phyloP scores from a whole-genome alignment of 306 rosid genomes.

The Lathyrus sativus region DNA sequence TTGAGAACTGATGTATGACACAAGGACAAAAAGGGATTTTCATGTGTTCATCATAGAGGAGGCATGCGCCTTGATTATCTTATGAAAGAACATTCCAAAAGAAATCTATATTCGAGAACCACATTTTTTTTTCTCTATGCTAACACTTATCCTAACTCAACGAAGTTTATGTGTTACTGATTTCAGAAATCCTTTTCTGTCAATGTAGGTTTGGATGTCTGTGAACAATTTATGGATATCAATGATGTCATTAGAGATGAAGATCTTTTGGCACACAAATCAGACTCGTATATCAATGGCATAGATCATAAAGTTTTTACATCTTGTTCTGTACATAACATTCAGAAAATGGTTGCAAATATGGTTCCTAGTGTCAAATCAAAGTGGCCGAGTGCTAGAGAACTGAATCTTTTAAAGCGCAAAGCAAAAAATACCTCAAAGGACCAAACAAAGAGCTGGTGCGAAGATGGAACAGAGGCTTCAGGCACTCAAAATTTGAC shows the following conservation, averaged over 20 bases:
- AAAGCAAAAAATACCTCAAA: slow-evolving; percentile 88
- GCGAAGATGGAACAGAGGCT: slow-evolving; percentile 80
- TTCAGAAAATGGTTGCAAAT: slow-evolving; percentile 82
- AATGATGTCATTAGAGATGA: slow-evolving; percentile 96
- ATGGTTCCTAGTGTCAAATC: slow-evolving; percentile 90
- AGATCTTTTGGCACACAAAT: slow-evolving; percentile 75
- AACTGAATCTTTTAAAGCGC: slow-evolving; percentile 85
- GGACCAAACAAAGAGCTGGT: slow-evolving; percentile 83
- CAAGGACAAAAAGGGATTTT: neutral
- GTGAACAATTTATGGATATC: slow-evolving; percentile 96
- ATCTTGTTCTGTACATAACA: slow-evolving; percentile 68
- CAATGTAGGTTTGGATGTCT: slow-evolving; percentile 81
- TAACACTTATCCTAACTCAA: neutral
- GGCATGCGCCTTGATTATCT: neutral
- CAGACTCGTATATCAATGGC: slow-evolving; percentile 62
- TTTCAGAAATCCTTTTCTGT: slow-evolving; percentile 35
- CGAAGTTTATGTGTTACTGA: slow-evolving; percentile 27
- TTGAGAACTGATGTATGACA: neutral
- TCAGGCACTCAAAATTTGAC: slow-evolving; percentile 55
- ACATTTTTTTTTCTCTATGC: neutral
- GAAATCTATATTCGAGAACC: neutral
- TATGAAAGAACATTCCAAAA: neutral
- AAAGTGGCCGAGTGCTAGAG: slow-evolving; percentile 93
- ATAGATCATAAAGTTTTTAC: slow-evolving; percentile 68
- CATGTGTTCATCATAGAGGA: neutral